Conservation (phyloP, 345 rosid genomes). For the Ceriops zippeliana region DNA sequence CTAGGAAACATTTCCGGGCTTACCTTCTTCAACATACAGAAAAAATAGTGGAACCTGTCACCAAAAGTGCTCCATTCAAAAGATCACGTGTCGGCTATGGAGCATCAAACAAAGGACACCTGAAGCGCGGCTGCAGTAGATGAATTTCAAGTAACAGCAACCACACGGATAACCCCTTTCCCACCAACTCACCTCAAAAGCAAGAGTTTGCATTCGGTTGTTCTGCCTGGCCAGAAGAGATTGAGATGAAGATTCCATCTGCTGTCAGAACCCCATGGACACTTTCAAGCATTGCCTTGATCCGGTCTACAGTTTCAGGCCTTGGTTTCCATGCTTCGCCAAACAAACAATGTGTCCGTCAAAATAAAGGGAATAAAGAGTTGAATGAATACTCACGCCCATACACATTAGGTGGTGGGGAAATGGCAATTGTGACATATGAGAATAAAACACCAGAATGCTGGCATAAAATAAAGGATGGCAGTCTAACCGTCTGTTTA, state of each 20-base stretch:
- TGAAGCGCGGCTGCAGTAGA: slow-evolving; percentile 72
- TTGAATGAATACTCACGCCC: neutral
- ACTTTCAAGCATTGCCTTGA: slow-evolving; percentile 70
- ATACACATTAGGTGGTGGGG: neutral
- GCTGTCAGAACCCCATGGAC: slow-evolving; percentile 77
- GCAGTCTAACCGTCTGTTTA: slow-evolving; percentile 30
- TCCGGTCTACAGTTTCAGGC: slow-evolving; percentile 55
- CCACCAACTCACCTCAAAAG: neutral
- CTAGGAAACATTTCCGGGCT: slow-evolving; percentile 4
- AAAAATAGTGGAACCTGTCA: slow-evolving; percentile 77
- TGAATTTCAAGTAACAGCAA: slow-evolving; percentile 6
- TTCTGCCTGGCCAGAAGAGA: slow-evolving; percentile 80
- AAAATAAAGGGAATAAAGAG: slow-evolving; percentile 12
- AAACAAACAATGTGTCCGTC: slow-evolving; percentile 81
- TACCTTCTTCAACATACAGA: slow-evolving; percentile 75
- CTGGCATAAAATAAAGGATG: neutral
- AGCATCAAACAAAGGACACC: slow-evolving; percentile 64
- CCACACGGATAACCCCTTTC: neutral
- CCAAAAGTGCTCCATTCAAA: slow-evolving; percentile 79
- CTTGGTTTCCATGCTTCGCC: slow-evolving; percentile 96
- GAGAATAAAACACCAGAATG: slow-evolving; percentile 8
- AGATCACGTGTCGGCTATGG: slow-evolving; percentile 66
- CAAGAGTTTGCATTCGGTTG: neutral
- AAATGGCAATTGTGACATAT: slow-evolving; percentile 1
- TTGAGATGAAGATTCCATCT: slow-evolving; percentile 70